These are phyloP conservation scores for Lentinula guzmanii DNA, from an alignment of 768 basidiomycete genomes.

Conservation along the genomic window DNA sequence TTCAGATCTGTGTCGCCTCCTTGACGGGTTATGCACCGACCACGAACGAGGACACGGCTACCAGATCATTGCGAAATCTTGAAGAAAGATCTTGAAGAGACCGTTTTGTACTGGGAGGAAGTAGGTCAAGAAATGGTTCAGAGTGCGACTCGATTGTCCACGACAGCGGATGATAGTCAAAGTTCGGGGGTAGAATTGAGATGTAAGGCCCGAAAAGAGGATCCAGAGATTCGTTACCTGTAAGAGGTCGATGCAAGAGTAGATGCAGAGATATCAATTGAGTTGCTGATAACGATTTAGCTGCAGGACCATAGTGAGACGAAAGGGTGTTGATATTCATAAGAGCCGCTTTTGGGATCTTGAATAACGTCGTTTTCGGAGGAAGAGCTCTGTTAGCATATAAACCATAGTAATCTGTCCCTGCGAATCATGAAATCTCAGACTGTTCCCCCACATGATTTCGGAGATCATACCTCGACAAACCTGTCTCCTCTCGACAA, in stretches of 20 bases:
- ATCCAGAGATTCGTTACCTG: slow-evolving; percentile 40
- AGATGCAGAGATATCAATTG: slow-evolving; percentile 84
- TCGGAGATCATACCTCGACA: slow-evolving; percentile 3
- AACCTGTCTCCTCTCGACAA: slow-evolving; percentile 55
- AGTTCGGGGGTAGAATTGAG: slow-evolving; percentile 65
- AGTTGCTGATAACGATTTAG: slow-evolving; percentile 41
- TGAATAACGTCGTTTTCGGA: slow-evolving; percentile 56
- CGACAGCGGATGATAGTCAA: slow-evolving; percentile 77
- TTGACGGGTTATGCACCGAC: slow-evolving; percentile 30
- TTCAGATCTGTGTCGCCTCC: background rate
- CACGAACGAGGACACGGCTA: slow-evolving; percentile 39
- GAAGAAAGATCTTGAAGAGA: slow-evolving; percentile 36
- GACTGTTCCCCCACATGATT: background rate
- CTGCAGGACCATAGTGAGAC: slow-evolving; percentile 44
- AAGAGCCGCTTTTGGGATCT: slow-evolving; percentile 62
- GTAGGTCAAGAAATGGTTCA: slow-evolving; percentile 26
- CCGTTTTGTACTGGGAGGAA: slow-evolving; percentile 43
- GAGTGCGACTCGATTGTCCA: slow-evolving; percentile 44
- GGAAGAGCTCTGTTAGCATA: slow-evolving; percentile 39
- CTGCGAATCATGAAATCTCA: background rate
- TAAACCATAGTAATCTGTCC: slow-evolving; percentile 58
- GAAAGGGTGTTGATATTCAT: slow-evolving; percentile 69
- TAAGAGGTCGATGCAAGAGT: slow-evolving; percentile 52
- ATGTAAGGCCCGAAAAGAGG: slow-evolving; percentile 71
- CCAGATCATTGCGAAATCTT: slow-evolving; percentile 59